Base-by-base conservation (phyloP, 768 basidiomycete genomes). In the Psilocybe cyanescens region DNA sequence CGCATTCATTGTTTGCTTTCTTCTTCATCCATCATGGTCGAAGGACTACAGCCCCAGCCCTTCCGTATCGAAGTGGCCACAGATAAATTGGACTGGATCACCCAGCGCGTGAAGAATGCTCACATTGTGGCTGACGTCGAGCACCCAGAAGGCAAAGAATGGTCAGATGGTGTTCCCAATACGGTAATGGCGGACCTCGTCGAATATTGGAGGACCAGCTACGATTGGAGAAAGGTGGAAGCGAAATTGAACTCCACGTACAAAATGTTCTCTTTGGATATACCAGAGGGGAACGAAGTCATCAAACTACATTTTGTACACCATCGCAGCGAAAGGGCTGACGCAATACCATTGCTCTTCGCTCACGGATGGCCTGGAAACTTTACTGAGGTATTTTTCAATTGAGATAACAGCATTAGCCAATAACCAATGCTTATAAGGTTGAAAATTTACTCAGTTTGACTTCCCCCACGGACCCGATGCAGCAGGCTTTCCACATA, bases 281-380 rank as follows among this genome's bases (percentile, higher is more conserved):
- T 86, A 49, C 70, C 76, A 5, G 80, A 83, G 37, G 77, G 71
- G 2, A 78, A 77, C 55, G 83, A 76, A 12, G 68, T 73, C 4
- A 71, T 86, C 46, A 80, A 83, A 37, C 71, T 86, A 4, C 85
- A 87, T 62, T 86, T 82, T 61, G 77, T 85, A 2, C 84, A 86
- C 68, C 74, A 82, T 62, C 74, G 72, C 62, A 83, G 83, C 65
- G 62, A 63, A 19, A 55, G 69, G 3, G 44, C 58, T 0, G 71
- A 77, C 45, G 83, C 85, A 0, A 77, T 86, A 28, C 84, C 85
- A 1, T 70, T 87, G 17, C 70, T 86, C n/a, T 85, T 82, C 65
- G 76, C 81, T 11, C 85, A 87, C 63, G 85, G 85, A 4, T 86
- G 85, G 77, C 77, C 75, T 8, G 76, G 76, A 6, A 74, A 73